Percentiles rank a stretch among this genome's conserved stretches.
Conservation (phyloP, 805 yeast genomes). For the Aciculoconidium aculeatum region DNA sequence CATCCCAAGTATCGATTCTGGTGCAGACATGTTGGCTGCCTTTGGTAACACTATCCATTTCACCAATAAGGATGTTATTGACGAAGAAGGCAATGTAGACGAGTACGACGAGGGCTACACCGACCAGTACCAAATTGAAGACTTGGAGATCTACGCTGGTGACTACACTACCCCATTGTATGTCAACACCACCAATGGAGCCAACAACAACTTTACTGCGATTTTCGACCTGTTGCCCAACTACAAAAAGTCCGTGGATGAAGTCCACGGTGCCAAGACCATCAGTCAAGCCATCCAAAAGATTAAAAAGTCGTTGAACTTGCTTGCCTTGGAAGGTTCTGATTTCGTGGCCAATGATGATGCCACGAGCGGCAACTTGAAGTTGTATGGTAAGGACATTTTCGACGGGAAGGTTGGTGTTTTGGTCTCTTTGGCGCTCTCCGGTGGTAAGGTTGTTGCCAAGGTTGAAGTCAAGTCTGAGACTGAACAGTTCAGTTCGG, state of each 20-base stretch:
- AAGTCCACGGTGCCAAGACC: conserved; percentile 41
- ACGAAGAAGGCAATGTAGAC: conserved; percentile 59
- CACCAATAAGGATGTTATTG: conserved; percentile 73
- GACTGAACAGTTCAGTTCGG: conserved; percentile 41
- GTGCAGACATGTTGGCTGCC: conserved; percentile 28
- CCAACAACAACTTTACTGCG: conserved; percentile 64
- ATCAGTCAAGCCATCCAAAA: conserved; percentile 42
- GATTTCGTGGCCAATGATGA: conserved; percentile 57
- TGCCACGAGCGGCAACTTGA: conserved; percentile 59
- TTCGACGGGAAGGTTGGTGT: conserved; percentile 54
- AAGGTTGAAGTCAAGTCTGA: conserved; percentile 48
- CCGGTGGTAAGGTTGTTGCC: conserved; percentile 55
- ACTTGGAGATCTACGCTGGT: conserved; percentile 66
- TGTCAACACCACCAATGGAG: conserved; percentile 10
- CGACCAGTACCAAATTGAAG: conserved; percentile 90
- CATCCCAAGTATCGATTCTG: conserved; percentile 36
- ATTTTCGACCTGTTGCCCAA: conserved; percentile 66
- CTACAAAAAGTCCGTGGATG: conserved; percentile 61
- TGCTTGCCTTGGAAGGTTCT: conserved; percentile 64
- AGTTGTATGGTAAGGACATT: conserved; percentile 74
- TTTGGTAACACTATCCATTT: conserved; percentile 68
- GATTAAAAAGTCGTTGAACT: conserved; percentile 44
- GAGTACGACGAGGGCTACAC: conserved; percentile 77
- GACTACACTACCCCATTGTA: conserved; percentile 77
- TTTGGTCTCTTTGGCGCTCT: conserved; percentile 42